phyloP scores from a whole-genome alignment of 2,329 filamentous ascomycete genomes.

The Knufia petricola region DNA sequence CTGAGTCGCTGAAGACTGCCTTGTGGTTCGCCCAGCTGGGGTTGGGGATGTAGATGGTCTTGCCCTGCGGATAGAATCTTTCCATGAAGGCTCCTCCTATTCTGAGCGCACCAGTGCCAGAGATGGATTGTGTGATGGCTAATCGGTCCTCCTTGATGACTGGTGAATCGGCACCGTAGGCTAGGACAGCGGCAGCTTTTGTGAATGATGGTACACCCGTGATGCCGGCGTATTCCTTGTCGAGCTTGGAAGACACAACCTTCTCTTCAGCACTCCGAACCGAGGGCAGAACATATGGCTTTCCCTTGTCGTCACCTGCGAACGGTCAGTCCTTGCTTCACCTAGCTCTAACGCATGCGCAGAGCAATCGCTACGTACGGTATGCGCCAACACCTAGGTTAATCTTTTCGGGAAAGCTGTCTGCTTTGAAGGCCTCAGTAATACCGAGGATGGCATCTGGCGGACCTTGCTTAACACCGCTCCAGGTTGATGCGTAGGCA shows the following conservation, averaged over 20 bases:
- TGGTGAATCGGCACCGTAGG: constrained; percentile 73
- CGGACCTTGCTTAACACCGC: constrained; percentile 84
- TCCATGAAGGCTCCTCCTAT: constrained; percentile 89
- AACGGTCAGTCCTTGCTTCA: background rate
- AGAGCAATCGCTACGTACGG: constrained; percentile 49
- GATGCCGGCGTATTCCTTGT: constrained; percentile 56
- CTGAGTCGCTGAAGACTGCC: constrained; percentile 89
- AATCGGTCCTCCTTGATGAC: constrained; percentile 66
- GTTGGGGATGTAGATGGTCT: constrained; percentile 92
- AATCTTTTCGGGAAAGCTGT: constrained; percentile 89
- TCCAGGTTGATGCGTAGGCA: constrained; percentile 72
- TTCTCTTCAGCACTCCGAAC: constrained; percentile 83
- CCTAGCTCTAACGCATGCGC: background rate
- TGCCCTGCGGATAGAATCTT: constrained; percentile 81
- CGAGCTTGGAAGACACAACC: constrained; percentile 64
- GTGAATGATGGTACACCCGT: constrained; percentile 93
- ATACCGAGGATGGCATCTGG: constrained; percentile 54
- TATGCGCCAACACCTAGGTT: constrained; percentile 97
- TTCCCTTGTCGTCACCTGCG: constrained; percentile 74
- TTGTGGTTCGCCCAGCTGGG: constrained; percentile 98
- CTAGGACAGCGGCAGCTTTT: constrained; percentile 78
- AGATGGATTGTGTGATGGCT: constrained; percentile 95
- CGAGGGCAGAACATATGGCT: constrained; percentile 94
- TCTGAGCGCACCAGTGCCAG: constrained; percentile 88
- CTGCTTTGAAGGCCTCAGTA: constrained; percentile 98